These are phyloP conservation scores for Xeromyces bisporus DNA, from an alignment of 495 filamentous ascomycete genomes.

Conservation along the genomic window DNA sequence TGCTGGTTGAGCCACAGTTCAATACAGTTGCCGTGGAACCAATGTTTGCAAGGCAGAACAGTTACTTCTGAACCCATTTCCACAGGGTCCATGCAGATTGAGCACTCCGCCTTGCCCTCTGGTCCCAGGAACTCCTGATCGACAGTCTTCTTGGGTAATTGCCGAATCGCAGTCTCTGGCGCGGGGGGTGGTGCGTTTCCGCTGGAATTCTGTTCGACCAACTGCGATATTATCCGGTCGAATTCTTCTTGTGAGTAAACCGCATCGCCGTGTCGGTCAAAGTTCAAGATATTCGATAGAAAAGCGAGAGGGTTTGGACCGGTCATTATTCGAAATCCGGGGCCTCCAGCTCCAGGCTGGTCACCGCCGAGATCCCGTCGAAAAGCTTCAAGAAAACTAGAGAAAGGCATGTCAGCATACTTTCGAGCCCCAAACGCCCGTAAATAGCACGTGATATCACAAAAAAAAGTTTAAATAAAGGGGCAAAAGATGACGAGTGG, in stretches of 20 bases:
- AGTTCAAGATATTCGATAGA: slow-evolving; percentile 36
- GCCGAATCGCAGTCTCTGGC: slow-evolving; percentile 49
- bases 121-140: slow-evolving; percentile 45
- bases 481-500: not conserved
- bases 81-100: slow-evolving; percentile 85
- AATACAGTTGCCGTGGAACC: slow-evolving; percentile 74
- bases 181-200: slow-evolving; percentile 75
- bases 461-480: slow-evolving; percentile 1
- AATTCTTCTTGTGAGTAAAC: slow-evolving; percentile 84
- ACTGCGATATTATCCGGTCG: slow-evolving; percentile 69
- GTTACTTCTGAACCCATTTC: slow-evolving; percentile 57
- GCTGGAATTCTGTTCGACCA: slow-evolving; percentile 66
- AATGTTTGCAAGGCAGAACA: slow-evolving; percentile 73
- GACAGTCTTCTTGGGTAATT: slow-evolving; percentile 52
- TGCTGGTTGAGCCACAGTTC: slow-evolving; percentile 69
- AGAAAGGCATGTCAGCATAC: slow-evolving; percentile 4
- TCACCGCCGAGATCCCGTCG: slow-evolving; percentile 6
- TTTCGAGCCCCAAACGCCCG: not conserved
- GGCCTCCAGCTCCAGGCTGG: slow-evolving; percentile 6
- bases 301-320: slow-evolving; percentile 17
- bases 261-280: slow-evolving; percentile 57
- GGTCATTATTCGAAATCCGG: slow-evolving; percentile 9
- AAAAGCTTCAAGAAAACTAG: slow-evolving; percentile 18
- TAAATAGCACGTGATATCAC: too few relatives aligned
- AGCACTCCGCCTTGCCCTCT: slow-evolving; percentile 60